Evolutionary conservation across 352 stramenopile species (phyloP), one percentile per base, ranked within the genome.

Genomic region (Globisporangium paroecandrum): DNA sequence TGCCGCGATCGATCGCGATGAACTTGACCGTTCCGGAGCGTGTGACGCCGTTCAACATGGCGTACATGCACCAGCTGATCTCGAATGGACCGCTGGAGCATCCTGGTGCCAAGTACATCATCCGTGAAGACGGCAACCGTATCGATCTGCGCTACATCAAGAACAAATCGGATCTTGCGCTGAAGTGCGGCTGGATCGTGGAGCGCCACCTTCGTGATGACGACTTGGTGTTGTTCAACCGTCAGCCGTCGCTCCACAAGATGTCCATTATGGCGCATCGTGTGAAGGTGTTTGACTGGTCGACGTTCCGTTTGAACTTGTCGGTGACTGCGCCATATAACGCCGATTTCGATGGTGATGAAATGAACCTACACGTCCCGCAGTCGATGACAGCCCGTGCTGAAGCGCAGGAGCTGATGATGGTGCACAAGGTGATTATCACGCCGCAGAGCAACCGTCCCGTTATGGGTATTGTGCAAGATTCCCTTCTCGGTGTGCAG

Each of bases 201-300:
- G 98, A 99, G 76, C 89, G 98, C 46, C 98, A 99, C 79, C 79
- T 99, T 58, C 89, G 87, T 49, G 97, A 99, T 75, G 97, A 98
- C 71, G 98, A 99, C 84, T 84, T 99, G 64, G 97, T 99, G 70
- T 79, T 99, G 22, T 99, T 99, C 81, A 99, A 99, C 80, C 97
- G 98, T 65, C 98, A 99, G 82, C 98, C 98, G 13, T 98, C 91
- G 71, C 89, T 99, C 55, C 98, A 99, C 83, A 99, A 99, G 77
- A 99, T 99, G 98, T 98, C 89, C 55, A 99, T 99, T 79, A 99
- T 99, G 98, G 96, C 96, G 27, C 98, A 99, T 77, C 89, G 94
- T 41, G 97, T 98, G 25, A 99, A 99, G 77, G 97, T 99, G 49
- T 94, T 99, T 65, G 97, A 99, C 84, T 99, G 97, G 94, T 99